Base-by-base conservation (phyloP, 164 flowering plant genomes). In the Chloranthus sessilifolius region DNA sequence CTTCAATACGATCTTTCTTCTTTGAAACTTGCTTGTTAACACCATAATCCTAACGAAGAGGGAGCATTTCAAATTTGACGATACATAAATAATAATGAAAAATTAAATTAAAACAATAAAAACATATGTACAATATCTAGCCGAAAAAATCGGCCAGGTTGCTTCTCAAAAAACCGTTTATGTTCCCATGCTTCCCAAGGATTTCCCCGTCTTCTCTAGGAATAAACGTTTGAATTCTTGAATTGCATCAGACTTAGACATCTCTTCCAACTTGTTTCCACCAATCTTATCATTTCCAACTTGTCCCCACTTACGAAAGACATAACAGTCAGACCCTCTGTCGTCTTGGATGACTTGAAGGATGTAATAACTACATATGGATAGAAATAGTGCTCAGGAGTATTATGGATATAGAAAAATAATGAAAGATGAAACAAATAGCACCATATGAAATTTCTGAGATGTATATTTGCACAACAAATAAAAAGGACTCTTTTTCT, bases 261-360 rank as follows among this genome's bases (percentile, higher is more conserved):
- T 71, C 56, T 74, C 73, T 0, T 89, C 94, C 52, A 85, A 56
- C 64, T 94, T 89, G 55, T 5, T 70, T 37, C 95, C 95, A 52
- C 95, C 96, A 77, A 89, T 85, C 66, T 80, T 90, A 2, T 81
- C 83, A 68, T 78, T 81, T 17, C 99, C 99, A 65, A 87, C 86
- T 17, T 95, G 90, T 36, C 99, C 99, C 99, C 97, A 94, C 72
- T 94, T 90, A 9, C 95, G 99, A 45, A 89, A 94, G 11, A 94
- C 88, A 66, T 73, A 74, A 62, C 96, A 89, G 15, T 71, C 80
- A 21, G 81, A 60, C 20, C 90, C 81, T 63, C 70, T 78, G 65
- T 94, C 99, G 16, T 85, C 95, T 85, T 89, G 69, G 43, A 94
- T 83, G 30, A 94, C 71, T 75, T 94, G 97, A 60, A 94, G 95